Evolutionary conservation across 805 yeast species (phyloP).

Genomic region (Deakozyma indianensis): DNA sequence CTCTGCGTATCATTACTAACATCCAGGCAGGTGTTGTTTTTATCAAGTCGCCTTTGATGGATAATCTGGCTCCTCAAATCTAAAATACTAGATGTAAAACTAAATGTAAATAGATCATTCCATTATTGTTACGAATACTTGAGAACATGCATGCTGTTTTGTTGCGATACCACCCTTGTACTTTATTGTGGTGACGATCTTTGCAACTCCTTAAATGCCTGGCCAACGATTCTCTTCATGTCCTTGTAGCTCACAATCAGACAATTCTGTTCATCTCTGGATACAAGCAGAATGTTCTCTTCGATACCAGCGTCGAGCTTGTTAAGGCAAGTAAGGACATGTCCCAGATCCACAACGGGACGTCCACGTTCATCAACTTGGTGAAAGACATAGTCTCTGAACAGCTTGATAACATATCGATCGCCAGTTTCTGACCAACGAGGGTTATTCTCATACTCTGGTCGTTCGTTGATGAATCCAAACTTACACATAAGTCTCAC

Average conservation of each 20-base stretch:
- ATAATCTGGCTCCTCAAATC: constrained; percentile 24
- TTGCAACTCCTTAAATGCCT: constrained; percentile 52
- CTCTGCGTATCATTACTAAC: constrained; percentile 13
- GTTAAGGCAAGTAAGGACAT: constrained; percentile 64
- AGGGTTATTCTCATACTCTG: constrained; percentile 42
- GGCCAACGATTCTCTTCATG: constrained; percentile 50
- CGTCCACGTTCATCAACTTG: constrained; percentile 65
- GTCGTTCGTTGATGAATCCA: constrained; percentile 62
- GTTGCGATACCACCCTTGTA: too few relatives aligned
- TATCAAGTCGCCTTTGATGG: constrained; percentile 24
- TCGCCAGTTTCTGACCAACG: constrained; percentile 66
- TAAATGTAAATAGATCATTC: constrained; percentile 5
- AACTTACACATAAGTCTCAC: constrained; percentile 73
- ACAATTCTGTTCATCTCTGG: constrained; percentile 76
- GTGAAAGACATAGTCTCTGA: constrained; percentile 75
- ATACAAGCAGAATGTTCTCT: constrained; percentile 66
- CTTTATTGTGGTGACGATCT: too few relatives aligned
- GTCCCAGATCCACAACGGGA: constrained; percentile 69
- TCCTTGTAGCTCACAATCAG: constrained; percentile 77
- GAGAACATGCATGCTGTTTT: too few relatives aligned
- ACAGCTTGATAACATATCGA: constrained; percentile 55
- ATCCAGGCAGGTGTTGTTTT: constrained; percentile 24
- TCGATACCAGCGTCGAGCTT: constrained; percentile 87
- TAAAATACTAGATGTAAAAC: constrained; percentile 5
- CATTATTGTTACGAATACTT: too few relatives aligned